phyloP scores from a whole-genome alignment of 192 early-diverging fungal genomes.

The Phlyctochytrium arcticum region DNA sequence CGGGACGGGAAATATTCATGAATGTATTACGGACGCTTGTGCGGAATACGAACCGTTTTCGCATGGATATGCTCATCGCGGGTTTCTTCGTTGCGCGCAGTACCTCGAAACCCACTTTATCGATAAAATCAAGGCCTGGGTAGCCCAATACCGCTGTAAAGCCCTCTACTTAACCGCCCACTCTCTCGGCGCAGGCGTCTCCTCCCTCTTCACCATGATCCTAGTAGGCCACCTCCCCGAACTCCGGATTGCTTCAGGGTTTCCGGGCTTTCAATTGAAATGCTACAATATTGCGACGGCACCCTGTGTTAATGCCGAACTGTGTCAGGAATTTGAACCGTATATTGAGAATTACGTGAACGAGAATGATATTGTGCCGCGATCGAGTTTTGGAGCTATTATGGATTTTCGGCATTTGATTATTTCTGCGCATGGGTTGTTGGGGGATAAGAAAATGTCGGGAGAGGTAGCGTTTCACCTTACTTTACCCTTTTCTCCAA shows the following conservation, averaged over 20 bases:
- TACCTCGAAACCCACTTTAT: constrained; percentile 33
- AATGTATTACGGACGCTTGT: constrained; percentile 36
- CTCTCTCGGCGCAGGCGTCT: constrained; percentile 40
- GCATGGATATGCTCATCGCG: constrained; percentile 35
- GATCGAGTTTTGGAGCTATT: constrained; percentile 27
- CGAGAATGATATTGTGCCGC: constrained; percentile 46
- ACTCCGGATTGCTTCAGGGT: constrained; percentile 10
- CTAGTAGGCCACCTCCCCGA: constrained; percentile 23
- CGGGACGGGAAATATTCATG: constrained; percentile 36
- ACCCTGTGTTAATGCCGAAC: constrained; percentile 32
- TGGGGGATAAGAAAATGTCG: constrained; percentile 14
- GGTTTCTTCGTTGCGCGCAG: constrained; percentile 37
- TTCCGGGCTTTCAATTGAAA: constrained; percentile 24
- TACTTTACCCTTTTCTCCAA: background rate
- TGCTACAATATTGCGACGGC: constrained; percentile 39
- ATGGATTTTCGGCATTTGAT: constrained; percentile 31
- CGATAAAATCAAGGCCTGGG: constrained; percentile 36
- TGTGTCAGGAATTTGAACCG: constrained; percentile 25
- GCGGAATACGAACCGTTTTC: constrained; percentile 41
- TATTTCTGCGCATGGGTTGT: constrained; percentile 14
- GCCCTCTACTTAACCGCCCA: constrained; percentile 37
- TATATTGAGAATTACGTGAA: constrained; percentile 35
- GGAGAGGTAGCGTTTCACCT: constrained; percentile 1
- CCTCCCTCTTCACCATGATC: constrained; percentile 31
- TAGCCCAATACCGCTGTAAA: constrained; percentile 15